Conservation (phyloP, 1,284 basidiomycete genomes). For the Fistulinella cinereoalba region DNA sequence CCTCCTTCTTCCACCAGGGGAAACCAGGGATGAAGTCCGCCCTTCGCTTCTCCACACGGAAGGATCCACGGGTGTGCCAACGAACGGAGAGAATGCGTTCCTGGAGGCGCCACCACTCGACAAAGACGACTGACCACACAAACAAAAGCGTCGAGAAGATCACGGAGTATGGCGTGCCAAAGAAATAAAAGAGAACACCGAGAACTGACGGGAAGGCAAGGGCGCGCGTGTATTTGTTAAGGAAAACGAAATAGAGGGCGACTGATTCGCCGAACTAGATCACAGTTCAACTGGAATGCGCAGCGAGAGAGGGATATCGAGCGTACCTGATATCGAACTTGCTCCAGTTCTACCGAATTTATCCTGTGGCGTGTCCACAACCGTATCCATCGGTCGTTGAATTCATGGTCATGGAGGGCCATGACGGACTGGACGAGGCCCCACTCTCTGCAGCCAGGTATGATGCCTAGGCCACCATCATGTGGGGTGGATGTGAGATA, state of each 20-base stretch:
- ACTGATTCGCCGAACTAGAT: constrained; percentile 80
- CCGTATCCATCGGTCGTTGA: constrained; percentile 55
- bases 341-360: constrained; percentile 36
- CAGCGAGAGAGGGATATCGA: background rate
- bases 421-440: constrained; percentile 76
- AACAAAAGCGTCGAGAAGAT: constrained; percentile 75
- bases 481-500: constrained; percentile 68
- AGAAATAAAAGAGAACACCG: constrained; percentile 61
- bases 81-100: constrained; percentile 78
- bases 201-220: constrained; percentile 67
- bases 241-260: constrained; percentile 90
- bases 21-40: constrained; percentile 60
- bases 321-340: constrained; percentile 41
- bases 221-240: constrained; percentile 78
- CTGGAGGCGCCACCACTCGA: constrained; percentile 85
- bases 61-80: constrained; percentile 77
- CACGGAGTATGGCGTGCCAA: constrained; percentile 70
- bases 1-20: constrained; percentile 75
- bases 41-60: constrained; percentile 74
- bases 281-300: background rate
- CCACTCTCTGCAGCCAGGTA: constrained; percentile 70
- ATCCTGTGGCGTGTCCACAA: constrained; percentile 30
- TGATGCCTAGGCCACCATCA: constrained; percentile 80
- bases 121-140: constrained; percentile 81
- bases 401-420: constrained; percentile 78